Conservation (phyloP, 768 basidiomycete genomes). For the Kwoniella europaea region DNA sequence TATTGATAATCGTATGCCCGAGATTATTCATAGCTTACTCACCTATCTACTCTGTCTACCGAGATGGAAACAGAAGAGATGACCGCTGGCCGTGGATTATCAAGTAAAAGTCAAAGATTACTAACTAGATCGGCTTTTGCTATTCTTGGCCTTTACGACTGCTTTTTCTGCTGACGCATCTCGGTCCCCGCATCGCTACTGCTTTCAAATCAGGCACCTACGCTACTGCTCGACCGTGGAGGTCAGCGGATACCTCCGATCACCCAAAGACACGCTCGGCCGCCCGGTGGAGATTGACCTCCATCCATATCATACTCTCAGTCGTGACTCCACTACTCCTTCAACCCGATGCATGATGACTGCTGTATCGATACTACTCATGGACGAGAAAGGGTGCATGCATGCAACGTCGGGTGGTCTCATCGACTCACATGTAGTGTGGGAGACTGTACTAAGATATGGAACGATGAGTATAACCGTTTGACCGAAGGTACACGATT, state of each 20-base stretch:
- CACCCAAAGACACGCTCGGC: not conserved
- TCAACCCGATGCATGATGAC: not conserved
- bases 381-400: not conserved
- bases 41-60: not conserved
- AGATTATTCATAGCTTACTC: constrained; percentile 1
- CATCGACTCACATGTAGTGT: not conserved
- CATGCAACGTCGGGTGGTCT: not conserved
- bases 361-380: not conserved
- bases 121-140: constrained; percentile 9
- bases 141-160: not conserved
- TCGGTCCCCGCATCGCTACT: not conserved
- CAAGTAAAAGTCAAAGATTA: not conserved
- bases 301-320: no score
- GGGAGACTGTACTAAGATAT: not conserved
- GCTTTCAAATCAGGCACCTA: no score
- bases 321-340: no score
- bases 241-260: not conserved
- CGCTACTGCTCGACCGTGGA: not conserved
- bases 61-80: not conserved
- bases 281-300: not conserved
- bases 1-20: not conserved
- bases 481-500: constrained; percentile 10
- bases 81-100: constrained; percentile 1
- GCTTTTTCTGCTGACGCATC: not conserved
- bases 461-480: not conserved